Evolutionary conservation across 75 land plant species (phyloP), one percentile per base, ranked within the genome.

Genomic region (Gnetum montanum): DNA sequence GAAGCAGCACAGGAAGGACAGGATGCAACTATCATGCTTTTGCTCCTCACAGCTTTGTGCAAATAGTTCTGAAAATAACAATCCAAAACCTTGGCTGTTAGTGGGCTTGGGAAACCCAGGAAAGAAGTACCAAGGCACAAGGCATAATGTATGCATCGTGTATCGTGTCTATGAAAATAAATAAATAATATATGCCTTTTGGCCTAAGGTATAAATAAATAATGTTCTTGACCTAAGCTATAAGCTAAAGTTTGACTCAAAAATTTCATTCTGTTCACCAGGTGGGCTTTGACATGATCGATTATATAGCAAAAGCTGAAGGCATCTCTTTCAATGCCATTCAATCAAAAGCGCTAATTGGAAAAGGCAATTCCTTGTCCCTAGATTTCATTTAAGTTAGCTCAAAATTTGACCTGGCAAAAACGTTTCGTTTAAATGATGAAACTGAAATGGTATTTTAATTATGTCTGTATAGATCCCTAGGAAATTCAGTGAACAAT

Each of bases 281-380:
- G 98, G 77, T 93, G 58, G 98, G 98, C 24, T 94, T 94, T 72
- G 96, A 94, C 52, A 83, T 89, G 96, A 78, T 94, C 61, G 96
- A 93, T 80, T 52, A 49, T 3, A 72, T 89, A 40, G 63, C 91
- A 28, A 30, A 71, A 60, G 70, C 54, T 11, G 85, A 89, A 70
- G 79, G 86, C 62, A 80, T 94, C 49, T 6, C 58, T 3, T 34
- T 93, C 56, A 82, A 79, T 53, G 83, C 94, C 13, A 85, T 93
- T 58, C 98, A 93, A 56, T 86, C 82, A 28, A 93, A 88, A 62
- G 73, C 98, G 4, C 70, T 93, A 49, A 59, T 87, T 49, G 98
- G 98, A 46, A 85, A 89, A 71, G 98, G 98, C 85, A 50, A 7
- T 11, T 19, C n/a, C 28, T 31, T 27, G 37, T 27, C 5, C 33